Evolutionary conservation across 2,329 filamentous ascomycete species (phyloP).

Genomic region (Monosporascus cannonballus): DNA sequence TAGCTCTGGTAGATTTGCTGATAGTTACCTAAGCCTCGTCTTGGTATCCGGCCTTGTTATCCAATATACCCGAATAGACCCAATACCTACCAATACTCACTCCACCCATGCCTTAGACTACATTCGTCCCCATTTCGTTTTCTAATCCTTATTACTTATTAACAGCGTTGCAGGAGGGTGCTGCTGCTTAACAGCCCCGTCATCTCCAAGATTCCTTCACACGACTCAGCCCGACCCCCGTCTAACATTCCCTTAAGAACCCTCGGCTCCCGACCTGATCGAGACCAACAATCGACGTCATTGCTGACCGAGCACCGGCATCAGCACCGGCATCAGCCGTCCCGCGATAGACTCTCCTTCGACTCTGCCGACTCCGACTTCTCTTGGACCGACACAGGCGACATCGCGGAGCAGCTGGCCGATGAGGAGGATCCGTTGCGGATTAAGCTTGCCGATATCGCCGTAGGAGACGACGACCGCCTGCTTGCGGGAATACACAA

Average conservation of each 20-base stretch:
- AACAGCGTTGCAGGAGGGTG: constrained; percentile 50
- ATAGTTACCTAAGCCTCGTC: too few species aligned
- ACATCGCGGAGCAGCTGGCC: constrained; percentile 85
- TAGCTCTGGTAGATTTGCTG: too few species aligned
- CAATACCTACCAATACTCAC: constrained; percentile 19
- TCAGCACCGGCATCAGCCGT: constrained; percentile 36
- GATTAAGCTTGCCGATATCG: constrained; percentile 58
- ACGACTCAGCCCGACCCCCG: constrained; percentile 60
- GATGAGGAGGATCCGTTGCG: constrained; percentile 77
- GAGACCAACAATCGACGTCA: constrained; percentile 38
- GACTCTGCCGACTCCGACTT: constrained; percentile 61
- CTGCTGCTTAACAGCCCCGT: constrained; percentile 73
- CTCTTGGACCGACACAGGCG: constrained; percentile 90
- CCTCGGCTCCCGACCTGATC: constrained; percentile 42
- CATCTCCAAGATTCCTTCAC: constrained; percentile 79
- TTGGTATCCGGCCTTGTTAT: background rate
- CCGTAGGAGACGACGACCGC: constrained; percentile 49
- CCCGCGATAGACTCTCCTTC: constrained; percentile 39
- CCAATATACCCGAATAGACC: constrained; percentile 7
- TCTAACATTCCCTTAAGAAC: constrained; percentile 86
- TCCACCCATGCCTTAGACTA: constrained; percentile 19
- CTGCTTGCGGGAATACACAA: constrained; percentile 45
- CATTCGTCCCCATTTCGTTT: constrained; percentile 22
- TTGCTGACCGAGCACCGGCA: constrained; percentile 39
- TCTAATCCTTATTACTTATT: constrained; percentile 11